Evolutionary conservation across 805 yeast genomes (phyloP).

Genomic region (Wickerhamomyces silvicola): DNA sequence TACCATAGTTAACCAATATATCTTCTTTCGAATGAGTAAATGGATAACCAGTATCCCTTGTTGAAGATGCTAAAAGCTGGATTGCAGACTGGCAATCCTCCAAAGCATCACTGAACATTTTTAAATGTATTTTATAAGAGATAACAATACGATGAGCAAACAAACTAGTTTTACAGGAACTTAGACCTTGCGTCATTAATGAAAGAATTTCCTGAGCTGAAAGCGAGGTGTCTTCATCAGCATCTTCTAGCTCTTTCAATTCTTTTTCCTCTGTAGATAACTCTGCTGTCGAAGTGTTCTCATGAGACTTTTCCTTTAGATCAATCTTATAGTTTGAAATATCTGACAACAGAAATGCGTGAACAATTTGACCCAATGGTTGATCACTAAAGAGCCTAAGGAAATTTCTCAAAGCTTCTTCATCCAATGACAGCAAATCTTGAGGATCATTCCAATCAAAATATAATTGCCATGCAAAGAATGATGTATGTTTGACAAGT

Average conservation of each 20-base stretch:
- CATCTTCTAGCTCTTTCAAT: conserved; percentile 16
- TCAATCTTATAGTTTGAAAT: conserved; percentile 47
- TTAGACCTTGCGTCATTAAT: conserved; percentile 45
- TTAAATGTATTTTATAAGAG: conserved; percentile 48
- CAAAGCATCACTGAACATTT: conserved; percentile 59
- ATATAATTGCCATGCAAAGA: conserved; percentile 64
- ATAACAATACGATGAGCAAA: conserved; percentile 63
- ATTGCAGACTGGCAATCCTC: conserved; percentile 57
- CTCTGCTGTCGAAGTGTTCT: conserved; percentile 14
- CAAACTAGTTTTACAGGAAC: conserved; percentile 39
- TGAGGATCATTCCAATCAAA: conserved; percentile 68
- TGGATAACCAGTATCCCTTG: conserved; percentile 38
- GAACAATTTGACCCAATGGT: conserved; percentile 57
- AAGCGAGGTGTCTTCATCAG: conserved; percentile 19
- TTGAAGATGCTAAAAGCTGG: conserved; percentile 41
- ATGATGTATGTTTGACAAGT: conserved; percentile 52
- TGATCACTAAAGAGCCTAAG: conserved; percentile 49
- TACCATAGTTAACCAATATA: conserved; percentile 61
- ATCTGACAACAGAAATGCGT: conserved; percentile 61
- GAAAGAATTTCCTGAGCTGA: conserved; percentile 47
- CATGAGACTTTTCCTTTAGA: conserved; percentile 11
- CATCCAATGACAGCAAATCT: conserved; percentile 43
- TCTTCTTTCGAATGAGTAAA: conserved; percentile 50
- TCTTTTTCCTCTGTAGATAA: conserved; percentile 20
- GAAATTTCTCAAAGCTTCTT: conserved; percentile 40